Percentiles rank a stretch among this genome's conserved stretches.
Evolutionary conservation across 2,329 filamentous ascomycete species (phyloP).

Genomic region (Botrytis tulipae): DNA sequence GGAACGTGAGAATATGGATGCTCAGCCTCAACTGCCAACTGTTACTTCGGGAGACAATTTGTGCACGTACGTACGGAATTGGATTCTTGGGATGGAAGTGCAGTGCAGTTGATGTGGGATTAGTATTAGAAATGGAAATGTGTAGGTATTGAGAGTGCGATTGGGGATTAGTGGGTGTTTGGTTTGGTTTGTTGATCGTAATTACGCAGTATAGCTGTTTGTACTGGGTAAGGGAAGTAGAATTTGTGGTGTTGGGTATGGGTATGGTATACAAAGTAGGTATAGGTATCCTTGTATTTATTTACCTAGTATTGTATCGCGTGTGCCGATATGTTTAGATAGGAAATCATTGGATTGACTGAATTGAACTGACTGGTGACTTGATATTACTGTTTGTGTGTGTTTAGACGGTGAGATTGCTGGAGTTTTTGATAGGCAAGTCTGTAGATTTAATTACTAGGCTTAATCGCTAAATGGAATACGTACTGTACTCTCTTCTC

Average conservation of each 20-base stretch:
- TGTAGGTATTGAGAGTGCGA: no score
- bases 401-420: neutral
- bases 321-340: neutral
- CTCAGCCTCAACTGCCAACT: slow-evolving; percentile 12
- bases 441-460: neutral
- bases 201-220: neutral
- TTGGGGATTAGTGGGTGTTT: no score
- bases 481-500: neutral
- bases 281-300: neutral
- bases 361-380: neutral
- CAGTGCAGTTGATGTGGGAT: no score
- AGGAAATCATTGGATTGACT: neutral
- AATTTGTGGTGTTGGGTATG: neutral
- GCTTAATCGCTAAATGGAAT: neutral
- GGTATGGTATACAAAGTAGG: neutral
- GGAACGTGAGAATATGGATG: neutral
- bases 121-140: no score
- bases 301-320: neutral
- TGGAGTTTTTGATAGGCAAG: neutral
- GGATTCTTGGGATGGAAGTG: neutral
- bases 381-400: neutral
- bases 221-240: neutral
- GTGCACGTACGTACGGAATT: neutral
- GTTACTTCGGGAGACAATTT: neutral
- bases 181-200: neutral